Evolutionary conservation across 2,329 filamentous ascomycete genomes (phyloP).

Genomic region (Claviceps spartinae): DNA sequence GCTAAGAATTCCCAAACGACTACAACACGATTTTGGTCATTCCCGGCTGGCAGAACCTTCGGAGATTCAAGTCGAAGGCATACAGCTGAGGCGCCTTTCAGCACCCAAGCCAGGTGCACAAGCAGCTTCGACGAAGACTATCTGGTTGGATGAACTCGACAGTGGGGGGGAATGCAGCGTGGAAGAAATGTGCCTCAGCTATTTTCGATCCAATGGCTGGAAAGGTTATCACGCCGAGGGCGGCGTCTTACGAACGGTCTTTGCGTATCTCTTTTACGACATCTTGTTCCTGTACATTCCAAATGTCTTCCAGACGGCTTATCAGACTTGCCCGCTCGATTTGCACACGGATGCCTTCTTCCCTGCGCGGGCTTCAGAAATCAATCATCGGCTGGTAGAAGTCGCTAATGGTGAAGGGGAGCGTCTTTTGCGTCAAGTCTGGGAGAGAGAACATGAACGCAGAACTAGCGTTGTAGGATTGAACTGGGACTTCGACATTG

Average conservation of each 20-base stretch:
- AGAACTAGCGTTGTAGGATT: constrained; percentile 82
- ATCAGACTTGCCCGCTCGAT: constrained; percentile 87
- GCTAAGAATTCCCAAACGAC: constrained; percentile 66
- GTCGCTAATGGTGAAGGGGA: constrained; percentile 73
- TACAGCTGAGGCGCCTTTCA: constrained; percentile 56
- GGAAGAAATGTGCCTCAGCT: constrained; percentile 83
- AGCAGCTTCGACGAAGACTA: constrained; percentile 52
- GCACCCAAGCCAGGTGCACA: constrained; percentile 23
- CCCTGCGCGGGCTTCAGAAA: constrained; percentile 69
- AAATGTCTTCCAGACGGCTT: constrained; percentile 93
- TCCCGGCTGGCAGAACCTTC: constrained; percentile 62
- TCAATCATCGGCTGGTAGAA: constrained; percentile 73
- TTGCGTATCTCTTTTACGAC: constrained; percentile 85
- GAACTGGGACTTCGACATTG: constrained; percentile 74
- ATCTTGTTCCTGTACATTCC: constrained; percentile 85
- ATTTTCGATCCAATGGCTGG: constrained; percentile 74
- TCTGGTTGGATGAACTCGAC: constrained; percentile 73
- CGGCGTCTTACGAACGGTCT: constrained; percentile 81
- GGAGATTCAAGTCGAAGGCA: constrained; percentile 63
- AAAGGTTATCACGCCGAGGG: constrained; percentile 93
- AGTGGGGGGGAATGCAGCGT: constrained; percentile 66
- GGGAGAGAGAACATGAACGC: constrained; percentile 52
- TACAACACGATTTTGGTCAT: constrained; percentile 88
- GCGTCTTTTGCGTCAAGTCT: constrained; percentile 51
- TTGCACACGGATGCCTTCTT: constrained; percentile 90